Conservation (phyloP, 148 eudicot species). For the Rhododendron ferrugineum region DNA sequence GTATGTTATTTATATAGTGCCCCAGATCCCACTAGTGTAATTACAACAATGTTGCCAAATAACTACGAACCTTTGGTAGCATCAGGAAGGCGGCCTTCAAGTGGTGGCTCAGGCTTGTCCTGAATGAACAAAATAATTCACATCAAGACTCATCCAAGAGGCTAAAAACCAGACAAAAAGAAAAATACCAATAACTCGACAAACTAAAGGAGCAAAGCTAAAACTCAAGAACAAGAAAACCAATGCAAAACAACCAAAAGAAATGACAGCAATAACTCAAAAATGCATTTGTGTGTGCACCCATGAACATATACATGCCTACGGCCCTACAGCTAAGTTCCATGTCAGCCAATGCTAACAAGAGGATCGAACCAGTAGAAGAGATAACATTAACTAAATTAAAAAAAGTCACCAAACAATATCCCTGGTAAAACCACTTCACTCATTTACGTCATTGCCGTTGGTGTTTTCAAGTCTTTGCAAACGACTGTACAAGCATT, state of each 20-base stretch:
- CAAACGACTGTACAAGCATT: not conserved
- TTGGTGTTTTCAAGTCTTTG: not conserved
- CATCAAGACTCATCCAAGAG: not conserved
- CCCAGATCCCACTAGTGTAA: not conserved
- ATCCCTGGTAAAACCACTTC: not conserved
- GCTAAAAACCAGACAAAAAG: no score
- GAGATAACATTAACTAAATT: not conserved
- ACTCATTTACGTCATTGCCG: not conserved
- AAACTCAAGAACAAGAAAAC: not conserved
- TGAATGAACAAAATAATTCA: constrained; percentile 14
- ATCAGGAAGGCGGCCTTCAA: constrained; percentile 94
- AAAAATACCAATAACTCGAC: not conserved
- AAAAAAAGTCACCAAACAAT: not conserved
- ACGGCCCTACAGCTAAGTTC: not conserved
- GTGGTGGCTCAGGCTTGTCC: constrained; percentile 83
- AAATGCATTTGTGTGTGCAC: not conserved
- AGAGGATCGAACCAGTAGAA: not conserved
- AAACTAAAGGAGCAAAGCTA: not conserved
- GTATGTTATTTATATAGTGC: not conserved
- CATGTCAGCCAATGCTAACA: not conserved
- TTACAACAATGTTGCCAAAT: not conserved
- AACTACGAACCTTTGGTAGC: constrained; percentile 65
- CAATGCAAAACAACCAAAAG: not conserved
- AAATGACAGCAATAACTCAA: not conserved
- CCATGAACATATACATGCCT: not conserved